Base-by-base conservation (phyloP, 2,329 filamentous ascomycete genomes). In the Phialemoniopsis sp. region DNA sequence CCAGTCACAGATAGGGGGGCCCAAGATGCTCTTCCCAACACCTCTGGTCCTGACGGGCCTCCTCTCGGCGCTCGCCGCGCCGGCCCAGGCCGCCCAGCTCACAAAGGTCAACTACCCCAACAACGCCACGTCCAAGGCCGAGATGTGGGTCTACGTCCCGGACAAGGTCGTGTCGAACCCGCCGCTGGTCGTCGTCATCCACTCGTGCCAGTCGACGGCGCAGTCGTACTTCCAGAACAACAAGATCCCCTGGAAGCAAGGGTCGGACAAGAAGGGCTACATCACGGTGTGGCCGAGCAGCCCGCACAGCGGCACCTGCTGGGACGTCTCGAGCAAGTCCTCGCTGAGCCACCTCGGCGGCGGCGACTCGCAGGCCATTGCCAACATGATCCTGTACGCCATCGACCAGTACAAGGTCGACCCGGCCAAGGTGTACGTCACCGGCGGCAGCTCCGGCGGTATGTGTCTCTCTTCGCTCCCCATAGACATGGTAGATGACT, bases 291-390 rank as follows among this genome's bases (percentile, higher is more conserved):
- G 73, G 58, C 73, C 74, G 3, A 62, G 59, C 40, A 69, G 66
- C 8, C 71, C 73, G 1, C 66, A 73, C 45, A 54, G 51, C n/a
- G 72, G 58, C 10, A 58, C 55, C 14, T 80, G 76, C 56, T 80
- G 75, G 76, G 76, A 80, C 45, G 75, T 79, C 5, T 69, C 68
- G 7, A 72, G 66, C n/a, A 58, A 60, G 29, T 36, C 41, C 8
- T 67, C 69, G 1, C 48, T 63, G 28, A 49, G 47, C 7, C 55
- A 59, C 42, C 41, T 53, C 4, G 61, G 60, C 36, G 58, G 59
- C 2, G 60, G 58, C 16, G 61, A 64, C 45, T 52, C 52, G 17
- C 54, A 63, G 42, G 60, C 59, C 31, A 62, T 65, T 43, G 57
- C 61, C 12, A 62, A 63, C 47, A 64, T 63, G 60, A 56, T 62